phyloP scores from a whole-genome alignment of 2,329 filamentous ascomycete genomes.

The Phoma herbarum region DNA sequence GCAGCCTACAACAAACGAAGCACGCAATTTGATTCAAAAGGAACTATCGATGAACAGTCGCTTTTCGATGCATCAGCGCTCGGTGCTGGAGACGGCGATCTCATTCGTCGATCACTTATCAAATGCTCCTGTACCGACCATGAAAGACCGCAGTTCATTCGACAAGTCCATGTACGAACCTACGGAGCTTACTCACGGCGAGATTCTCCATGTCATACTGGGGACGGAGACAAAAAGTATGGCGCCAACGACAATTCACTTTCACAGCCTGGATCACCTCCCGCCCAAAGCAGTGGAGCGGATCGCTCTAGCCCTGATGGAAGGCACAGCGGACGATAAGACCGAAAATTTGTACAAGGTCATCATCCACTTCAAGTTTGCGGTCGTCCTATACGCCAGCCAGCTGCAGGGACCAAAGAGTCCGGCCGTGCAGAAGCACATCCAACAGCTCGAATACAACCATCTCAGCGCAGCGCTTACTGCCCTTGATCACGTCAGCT shows the following conservation, averaged over 20 bases:
- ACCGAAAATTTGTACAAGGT: constrained; percentile 44
- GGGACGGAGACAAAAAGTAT: constrained; percentile 31
- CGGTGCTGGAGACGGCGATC: constrained; percentile 43
- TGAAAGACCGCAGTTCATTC: constrained; percentile 38
- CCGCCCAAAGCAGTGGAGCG: constrained; percentile 41
- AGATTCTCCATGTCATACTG: constrained; percentile 41
- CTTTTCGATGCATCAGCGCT: constrained; percentile 39
- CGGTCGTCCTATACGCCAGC: constrained; percentile 35
- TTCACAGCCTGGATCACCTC: constrained; percentile 43
- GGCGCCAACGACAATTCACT: constrained; percentile 28
- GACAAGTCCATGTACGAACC: constrained; percentile 35
- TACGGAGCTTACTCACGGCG: constrained; percentile 37
- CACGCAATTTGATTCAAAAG: constrained; percentile 39
- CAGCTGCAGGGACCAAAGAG: constrained; percentile 37
- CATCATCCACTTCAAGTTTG: constrained; percentile 44
- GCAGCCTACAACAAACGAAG: constrained; percentile 36
- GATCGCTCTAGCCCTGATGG: constrained; percentile 42
- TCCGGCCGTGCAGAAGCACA: constrained; percentile 34
- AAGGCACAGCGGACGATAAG: constrained; percentile 39
- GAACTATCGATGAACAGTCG: constrained; percentile 40
- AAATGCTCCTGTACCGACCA: constrained; percentile 31
- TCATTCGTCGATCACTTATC: constrained; percentile 44
- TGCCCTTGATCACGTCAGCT: constrained; percentile 41
- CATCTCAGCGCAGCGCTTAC: constrained; percentile 44
- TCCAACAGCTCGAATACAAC: constrained; percentile 39